Evolutionary conservation across 768 basidiomycete genomes (phyloP).

Genomic region (Leccinum boreale): DNA sequence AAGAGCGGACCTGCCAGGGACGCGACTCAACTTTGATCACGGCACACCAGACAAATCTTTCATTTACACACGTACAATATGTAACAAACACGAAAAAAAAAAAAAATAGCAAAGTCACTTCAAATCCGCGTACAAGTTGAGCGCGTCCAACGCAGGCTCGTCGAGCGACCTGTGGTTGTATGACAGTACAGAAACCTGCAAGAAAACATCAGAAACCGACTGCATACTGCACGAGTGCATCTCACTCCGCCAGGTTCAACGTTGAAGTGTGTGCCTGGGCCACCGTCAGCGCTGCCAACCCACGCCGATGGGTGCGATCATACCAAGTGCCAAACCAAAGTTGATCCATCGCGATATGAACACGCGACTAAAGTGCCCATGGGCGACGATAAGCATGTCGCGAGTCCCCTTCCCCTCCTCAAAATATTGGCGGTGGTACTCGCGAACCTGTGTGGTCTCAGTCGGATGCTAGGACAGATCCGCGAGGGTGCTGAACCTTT

Average conservation of each 20-base stretch:
- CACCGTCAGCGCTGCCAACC: slow-evolving; percentile 7
- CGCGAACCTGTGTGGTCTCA: slow-evolving; percentile 50
- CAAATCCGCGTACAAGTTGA: slow-evolving; percentile 61
- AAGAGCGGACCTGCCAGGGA: slow-evolving; percentile 5
- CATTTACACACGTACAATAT: slow-evolving; percentile 20
- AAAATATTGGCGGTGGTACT: slow-evolving; percentile 66
- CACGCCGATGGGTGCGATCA: slow-evolving; percentile 6
- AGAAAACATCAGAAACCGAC: slow-evolving; percentile 6
- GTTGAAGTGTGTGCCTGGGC: slow-evolving; percentile 69
- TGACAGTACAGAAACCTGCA: slow-evolving; percentile 70
- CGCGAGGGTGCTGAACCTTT: slow-evolving; percentile 45
- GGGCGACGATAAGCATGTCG: slow-evolving; percentile 87
- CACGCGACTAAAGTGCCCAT: slow-evolving; percentile 77
- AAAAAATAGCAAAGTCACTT: slow-evolving; percentile 18
- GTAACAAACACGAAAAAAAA: background rate
- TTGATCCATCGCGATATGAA: slow-evolving; percentile 82
- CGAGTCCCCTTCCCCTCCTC: slow-evolving; percentile 64
- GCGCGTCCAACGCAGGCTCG: slow-evolving; percentile 73
- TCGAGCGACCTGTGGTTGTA: slow-evolving; percentile 80
- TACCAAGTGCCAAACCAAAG: slow-evolving; percentile 60
- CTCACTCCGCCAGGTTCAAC: slow-evolving; percentile 82
- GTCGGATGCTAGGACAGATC: background rate
- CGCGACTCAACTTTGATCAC: slow-evolving; percentile 12
- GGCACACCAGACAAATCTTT: slow-evolving; percentile 5
- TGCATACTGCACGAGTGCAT: slow-evolving; percentile 1